A percentile compares a stretch with the other conserved stretches of the same genome.
These are phyloP conservation scores for Clavulina sp. DNA, from an alignment of 768 basidiomycete genomes.

Conservation along the genomic window DNA sequence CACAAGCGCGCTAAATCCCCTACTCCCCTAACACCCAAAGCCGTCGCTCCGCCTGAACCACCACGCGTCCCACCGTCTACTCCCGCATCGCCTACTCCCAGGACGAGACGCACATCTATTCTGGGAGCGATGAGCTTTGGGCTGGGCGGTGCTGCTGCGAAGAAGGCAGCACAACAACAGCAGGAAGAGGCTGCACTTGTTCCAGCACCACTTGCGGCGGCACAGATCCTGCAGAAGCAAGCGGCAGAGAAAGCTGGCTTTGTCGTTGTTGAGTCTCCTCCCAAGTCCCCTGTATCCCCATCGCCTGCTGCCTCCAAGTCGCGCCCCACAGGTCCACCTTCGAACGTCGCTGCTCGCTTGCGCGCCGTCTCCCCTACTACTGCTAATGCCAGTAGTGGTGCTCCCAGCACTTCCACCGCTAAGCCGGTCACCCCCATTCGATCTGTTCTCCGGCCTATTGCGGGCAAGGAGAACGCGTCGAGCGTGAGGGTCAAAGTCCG, in stretches of 20 bases:
- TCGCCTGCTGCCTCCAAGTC: no score
- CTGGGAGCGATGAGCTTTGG: neutral
- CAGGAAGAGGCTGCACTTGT: neutral
- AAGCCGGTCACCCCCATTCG: no score
- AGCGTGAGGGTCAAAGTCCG: neutral
- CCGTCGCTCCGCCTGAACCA: neutral
- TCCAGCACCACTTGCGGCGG: neutral
- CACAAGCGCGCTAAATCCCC: conserved; percentile 1
- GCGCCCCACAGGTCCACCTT: no score
- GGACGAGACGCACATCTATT: neutral
- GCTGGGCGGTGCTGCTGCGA: neutral
- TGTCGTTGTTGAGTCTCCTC: no score
- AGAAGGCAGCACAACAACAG: neutral
- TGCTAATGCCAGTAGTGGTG: no score
- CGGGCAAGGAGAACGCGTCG: neutral
- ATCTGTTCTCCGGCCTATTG: neutral
- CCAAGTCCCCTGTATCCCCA: no score
- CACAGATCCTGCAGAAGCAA: neutral
- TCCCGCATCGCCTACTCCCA: neutral
- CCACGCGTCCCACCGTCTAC: neutral
- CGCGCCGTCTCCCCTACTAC: no score
- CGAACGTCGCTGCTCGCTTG: no score
- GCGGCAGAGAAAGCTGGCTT: neutral
- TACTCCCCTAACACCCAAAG: neutral
- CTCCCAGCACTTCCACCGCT: no score